Percentiles rank a stretch among this genome's conserved stretches.
These are phyloP conservation scores for Adansonia gregorii DNA, from an alignment of 441 rosid species.

Conservation along the genomic window DNA sequence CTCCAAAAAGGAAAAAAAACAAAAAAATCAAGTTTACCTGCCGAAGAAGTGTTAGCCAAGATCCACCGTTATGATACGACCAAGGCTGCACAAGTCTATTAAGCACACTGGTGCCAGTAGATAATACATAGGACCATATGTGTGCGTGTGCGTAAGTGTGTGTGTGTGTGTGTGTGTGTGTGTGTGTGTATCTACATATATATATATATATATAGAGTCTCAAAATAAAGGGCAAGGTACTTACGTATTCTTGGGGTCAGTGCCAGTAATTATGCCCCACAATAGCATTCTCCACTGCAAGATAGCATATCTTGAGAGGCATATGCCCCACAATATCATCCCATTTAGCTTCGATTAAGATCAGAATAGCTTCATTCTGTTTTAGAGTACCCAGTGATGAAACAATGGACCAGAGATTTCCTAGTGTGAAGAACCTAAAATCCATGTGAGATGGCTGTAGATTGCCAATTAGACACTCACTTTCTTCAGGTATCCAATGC, in stretches of 20 bases:
- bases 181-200: too few species aligned
- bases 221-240: conserved; percentile 15
- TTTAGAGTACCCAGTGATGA: conserved; percentile 82
- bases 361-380: conserved; percentile 76
- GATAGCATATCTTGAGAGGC: conserved; percentile 94
- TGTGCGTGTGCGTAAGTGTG: too few species aligned
- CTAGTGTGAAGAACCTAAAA: conserved; percentile 63
- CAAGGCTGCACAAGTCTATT: conserved; percentile 66
- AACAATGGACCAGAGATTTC: conserved; percentile 85
- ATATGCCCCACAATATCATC: conserved; percentile 77
- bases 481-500: conserved; percentile 89
- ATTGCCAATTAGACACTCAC: conserved; percentile 72
- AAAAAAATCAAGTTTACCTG: conserved; percentile 54
- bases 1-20: background rate
- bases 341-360: conserved; percentile 83
- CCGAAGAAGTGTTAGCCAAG: conserved; percentile 97
- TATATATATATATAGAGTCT: background rate
- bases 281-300: conserved; percentile 74
- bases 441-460: too few species aligned
- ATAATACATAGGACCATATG: background rate
- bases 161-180: too few species aligned
- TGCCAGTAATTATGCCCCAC: conserved; percentile 89
- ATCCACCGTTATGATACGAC: conserved; percentile 96
- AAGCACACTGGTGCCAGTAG: conserved; percentile 2
- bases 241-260: conserved; percentile 96